Evolutionary conservation across 176 grass and related monocot genomes (phyloP).

Genomic region (Bromus sterilis): DNA sequence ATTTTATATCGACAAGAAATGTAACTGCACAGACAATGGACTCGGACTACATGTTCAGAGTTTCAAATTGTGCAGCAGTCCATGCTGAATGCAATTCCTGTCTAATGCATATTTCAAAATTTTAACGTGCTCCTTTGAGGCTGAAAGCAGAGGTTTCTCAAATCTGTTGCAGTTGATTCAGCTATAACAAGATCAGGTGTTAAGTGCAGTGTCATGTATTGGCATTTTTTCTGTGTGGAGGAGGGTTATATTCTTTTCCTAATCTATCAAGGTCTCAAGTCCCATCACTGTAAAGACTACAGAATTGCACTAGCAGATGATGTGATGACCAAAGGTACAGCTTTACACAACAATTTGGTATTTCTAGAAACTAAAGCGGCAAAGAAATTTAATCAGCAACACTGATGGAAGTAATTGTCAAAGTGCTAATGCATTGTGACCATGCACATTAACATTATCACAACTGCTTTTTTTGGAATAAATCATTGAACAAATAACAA

Average conservation of each 20-base stretch:
- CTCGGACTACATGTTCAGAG: background rate
- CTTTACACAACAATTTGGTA: conserved; percentile 4
- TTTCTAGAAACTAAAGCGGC: conserved; percentile 26
- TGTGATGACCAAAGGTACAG: conserved; percentile 12
- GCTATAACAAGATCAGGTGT: background rate
- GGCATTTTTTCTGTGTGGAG: background rate
- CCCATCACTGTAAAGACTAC: background rate
- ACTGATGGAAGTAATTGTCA: background rate
- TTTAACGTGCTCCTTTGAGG: background rate
- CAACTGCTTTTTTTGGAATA: background rate
- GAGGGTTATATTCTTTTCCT: background rate
- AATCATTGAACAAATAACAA: conserved; percentile 14
- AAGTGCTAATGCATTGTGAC: conserved; percentile 17
- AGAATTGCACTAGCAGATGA: background rate
- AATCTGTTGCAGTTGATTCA: background rate
- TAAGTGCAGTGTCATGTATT: background rate
- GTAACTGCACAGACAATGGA: background rate
- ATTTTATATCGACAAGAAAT: background rate
- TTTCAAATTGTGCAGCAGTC: background rate
- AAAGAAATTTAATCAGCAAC: background rate
- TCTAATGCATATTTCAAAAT: background rate
- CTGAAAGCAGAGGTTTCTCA: background rate
- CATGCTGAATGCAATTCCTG: background rate
- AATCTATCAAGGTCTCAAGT: background rate
- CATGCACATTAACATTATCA: background rate